phyloP scores from a whole-genome alignment of 78 protist species.

The Guillardia theta region DNA sequence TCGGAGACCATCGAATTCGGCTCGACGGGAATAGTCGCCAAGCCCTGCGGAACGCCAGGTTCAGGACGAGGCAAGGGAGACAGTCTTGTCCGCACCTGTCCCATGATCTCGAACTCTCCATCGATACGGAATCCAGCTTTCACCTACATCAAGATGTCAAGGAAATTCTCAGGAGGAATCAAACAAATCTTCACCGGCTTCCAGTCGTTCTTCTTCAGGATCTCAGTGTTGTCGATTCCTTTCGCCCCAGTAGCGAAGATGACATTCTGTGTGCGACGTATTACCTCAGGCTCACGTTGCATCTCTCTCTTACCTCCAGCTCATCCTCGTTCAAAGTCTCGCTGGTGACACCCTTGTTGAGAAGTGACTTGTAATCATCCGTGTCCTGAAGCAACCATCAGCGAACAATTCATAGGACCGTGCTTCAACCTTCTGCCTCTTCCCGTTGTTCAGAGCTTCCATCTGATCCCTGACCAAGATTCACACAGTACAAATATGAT shows the following conservation, averaged over 20 bases:
- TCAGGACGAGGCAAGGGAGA: neutral
- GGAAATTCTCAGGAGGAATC: neutral
- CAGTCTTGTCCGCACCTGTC: neutral
- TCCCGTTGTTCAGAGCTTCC: neutral
- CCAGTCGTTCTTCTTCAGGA: conserved; percentile 8
- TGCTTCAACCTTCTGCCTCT: neutral
- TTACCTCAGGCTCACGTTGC: neutral
- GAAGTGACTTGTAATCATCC: neutral
- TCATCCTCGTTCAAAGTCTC: neutral
- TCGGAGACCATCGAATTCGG: neutral
- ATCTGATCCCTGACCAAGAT: neutral
- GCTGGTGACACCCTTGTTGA: neutral
- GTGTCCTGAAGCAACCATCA: neutral
- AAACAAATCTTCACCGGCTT: neutral
- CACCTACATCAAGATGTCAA: neutral
- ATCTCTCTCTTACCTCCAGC: neutral
- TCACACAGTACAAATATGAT: too few relatives aligned
- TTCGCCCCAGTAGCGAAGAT: conserved; percentile 20
- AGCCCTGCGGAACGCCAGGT: neutral
- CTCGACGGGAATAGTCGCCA: neutral
- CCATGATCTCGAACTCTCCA: neutral
- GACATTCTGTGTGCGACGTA: neutral
- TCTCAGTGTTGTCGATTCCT: neutral
- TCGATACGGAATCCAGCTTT: neutral
- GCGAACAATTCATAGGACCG: neutral